Evolutionary conservation across 345 rosid species (phyloP).

Genomic region (Turnera subulata): DNA sequence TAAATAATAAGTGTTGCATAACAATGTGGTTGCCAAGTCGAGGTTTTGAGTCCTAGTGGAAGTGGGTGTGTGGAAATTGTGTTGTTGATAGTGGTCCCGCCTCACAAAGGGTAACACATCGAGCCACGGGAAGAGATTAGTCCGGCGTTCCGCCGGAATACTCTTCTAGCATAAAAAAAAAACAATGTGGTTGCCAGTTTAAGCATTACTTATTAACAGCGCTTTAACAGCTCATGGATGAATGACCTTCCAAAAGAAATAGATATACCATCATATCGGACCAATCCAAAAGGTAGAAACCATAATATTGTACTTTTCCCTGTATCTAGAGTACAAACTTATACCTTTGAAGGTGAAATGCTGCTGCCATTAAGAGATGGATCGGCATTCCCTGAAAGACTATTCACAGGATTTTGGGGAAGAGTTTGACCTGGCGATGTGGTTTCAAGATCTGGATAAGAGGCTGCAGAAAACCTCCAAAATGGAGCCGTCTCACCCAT

Average conservation of each 20-base stretch:
- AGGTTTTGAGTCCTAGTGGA: too few species aligned
- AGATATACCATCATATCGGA: too few species aligned
- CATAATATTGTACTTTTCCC: not conserved
- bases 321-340: not conserved
- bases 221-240: too few species aligned
- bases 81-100: too few species aligned
- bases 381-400: conserved; percentile 21
- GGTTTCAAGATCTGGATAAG: conserved; percentile 53
- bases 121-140: too few species aligned
- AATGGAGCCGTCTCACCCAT: conserved; percentile 79
- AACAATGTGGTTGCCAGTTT: too few species aligned
- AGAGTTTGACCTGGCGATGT: conserved; percentile 18
- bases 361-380: conserved; percentile 26
- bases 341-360: conserved; percentile 43
- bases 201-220: not conserved
- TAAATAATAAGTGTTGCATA: too few species aligned
- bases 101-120: too few species aligned
- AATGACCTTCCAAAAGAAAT: not conserved
- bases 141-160: too few species aligned
- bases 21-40: too few species aligned
- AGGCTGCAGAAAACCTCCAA: conserved; percentile 73
- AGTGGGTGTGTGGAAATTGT: too few species aligned
- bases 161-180: too few species aligned
- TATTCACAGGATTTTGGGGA: conserved; percentile 2
- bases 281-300: not conserved